Evolutionary conservation across 2,329 filamentous ascomycete species (phyloP), one percentile per base, ranked within the genome.

Genomic region (Aspergillus aculeatus): DNA sequence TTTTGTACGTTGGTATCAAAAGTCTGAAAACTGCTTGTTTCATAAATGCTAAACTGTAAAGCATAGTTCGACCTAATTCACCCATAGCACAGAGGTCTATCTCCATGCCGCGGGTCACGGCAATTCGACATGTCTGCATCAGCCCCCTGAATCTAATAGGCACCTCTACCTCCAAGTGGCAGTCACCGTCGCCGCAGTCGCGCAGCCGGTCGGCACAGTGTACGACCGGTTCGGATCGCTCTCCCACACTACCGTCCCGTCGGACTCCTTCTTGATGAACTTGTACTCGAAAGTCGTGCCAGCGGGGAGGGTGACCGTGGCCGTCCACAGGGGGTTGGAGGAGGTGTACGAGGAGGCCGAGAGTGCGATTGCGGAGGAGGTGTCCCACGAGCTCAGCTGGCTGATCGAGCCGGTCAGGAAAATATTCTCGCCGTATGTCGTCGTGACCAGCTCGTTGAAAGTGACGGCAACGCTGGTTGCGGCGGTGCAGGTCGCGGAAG

Each of bases 241-340:
- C 77, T 91, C 89, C 88, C 89, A 91, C 6, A 74, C 78, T 10
- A 89, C 74, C 0, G 75, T 75, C 1, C 85, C 84, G 66, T 84
- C 81, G 60, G 79, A 78, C 47, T 54, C 38, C 11, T 88, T 80
- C 29, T 83, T 83, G 66, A 91, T 83, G 68, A 85, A 92, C 78
- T 91, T 91, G 73, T 90, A 91, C 75, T 86, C 69, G 52, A 91
- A 78, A 5, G 72, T 76, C 60, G 79, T 77, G 1, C 87, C 87
- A 0, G 84, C 79, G 0, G 78, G 72, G 14, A 92, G 74, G 2
- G 74, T 77, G 31, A 90, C 70, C 0, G 83, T 83, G 0, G 72
- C 81, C 50, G 75, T 80, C 89, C 89, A 92, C 9, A 89, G 66
- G 1, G 84, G 84, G 65, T 89, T 84, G 29, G 71, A 75, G 1